phyloP scores from a whole-genome alignment of 345 rosid species.

The Melastoma malabathricum region DNA sequence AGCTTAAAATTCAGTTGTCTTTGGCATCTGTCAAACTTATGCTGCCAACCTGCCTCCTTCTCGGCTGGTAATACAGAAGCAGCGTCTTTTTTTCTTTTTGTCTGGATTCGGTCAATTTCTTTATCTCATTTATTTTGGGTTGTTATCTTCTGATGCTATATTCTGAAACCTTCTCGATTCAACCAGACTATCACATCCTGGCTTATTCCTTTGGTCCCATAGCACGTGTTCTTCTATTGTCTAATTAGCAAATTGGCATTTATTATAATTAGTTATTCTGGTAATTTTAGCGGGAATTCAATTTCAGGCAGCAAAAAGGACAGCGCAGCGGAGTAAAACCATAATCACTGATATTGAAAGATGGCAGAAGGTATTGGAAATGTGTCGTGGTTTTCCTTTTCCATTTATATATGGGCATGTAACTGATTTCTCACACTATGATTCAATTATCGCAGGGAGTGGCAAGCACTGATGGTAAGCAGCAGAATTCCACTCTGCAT shows the following conservation, averaged over 20 bases:
- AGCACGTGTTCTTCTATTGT: too few relatives aligned
- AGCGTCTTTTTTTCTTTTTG: too few relatives aligned
- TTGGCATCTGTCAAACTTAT: too few relatives aligned
- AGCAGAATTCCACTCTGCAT: constrained; percentile 1
- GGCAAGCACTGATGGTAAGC: constrained; percentile 89
- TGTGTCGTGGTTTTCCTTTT: constrained; percentile 7
- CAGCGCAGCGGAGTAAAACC: constrained; percentile 80
- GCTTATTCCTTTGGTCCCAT: too few relatives aligned
- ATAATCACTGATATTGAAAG: constrained; percentile 83
- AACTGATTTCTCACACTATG: constrained; percentile 8
- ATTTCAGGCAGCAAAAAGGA: constrained; percentile 70
- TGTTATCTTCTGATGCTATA: too few relatives aligned
- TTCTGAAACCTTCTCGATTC: too few relatives aligned
- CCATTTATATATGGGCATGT: constrained; percentile 7
- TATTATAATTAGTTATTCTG: neutral
- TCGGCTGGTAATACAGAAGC: too few relatives aligned
- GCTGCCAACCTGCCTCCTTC: too few relatives aligned
- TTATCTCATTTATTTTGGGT: too few relatives aligned
- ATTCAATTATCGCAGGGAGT: constrained; percentile 60
- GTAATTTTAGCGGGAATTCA: neutral
- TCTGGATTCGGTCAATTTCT: too few relatives aligned
- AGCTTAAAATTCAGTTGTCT: too few relatives aligned
- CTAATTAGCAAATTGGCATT: neutral
- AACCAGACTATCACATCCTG: too few relatives aligned
- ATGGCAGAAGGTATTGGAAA: constrained; percentile 76